Evolutionary conservation across 371 early-diverging fungal species (phyloP), one percentile per base, ranked within the genome.

Genomic region (Actinomortierella wolfii): DNA sequence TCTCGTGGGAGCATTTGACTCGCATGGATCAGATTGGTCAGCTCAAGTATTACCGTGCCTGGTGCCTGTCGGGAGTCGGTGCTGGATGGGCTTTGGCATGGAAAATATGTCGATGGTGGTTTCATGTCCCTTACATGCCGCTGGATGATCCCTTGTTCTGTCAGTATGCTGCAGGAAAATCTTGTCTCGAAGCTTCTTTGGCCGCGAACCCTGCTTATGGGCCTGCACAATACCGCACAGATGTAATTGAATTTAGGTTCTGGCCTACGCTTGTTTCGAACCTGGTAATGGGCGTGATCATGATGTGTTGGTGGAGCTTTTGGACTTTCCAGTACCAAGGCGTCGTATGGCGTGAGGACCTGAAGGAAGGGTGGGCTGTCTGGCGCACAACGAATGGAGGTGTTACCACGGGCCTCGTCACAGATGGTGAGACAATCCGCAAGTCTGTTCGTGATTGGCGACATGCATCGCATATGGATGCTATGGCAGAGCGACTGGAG

Each of bases 271-370:
- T 71, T 23, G 41, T 71, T 4, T 78, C 83, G 46, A 86, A 85
- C 62, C 57, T 83, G 21, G 56, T 79, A 7, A 84, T 83, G 61
- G 87, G 87, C 9, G 42, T 80, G 13, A 70, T 81, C 50, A 78
- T 87, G 82, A 78, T 84, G 51, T 75, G 79, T 51, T 85, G 82
- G 64, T 87, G 86, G 86, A 84, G 86, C 21, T 87, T 87, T 54
- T 87, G 88, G 88, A 86, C 86, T 0, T 87, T 86, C 46, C 86
- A 86, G 56, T 85, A 84, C 66, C 81, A 84, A 34, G 88, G 86
- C 3, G 82, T 86, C 13, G 70, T 86, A 43, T 85, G 86, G 87
- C 80, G 79, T 57, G 79, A 80, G 68, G 87, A 87, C 47, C 54
- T 82, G 54, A 76, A 83, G 48, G 84, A 86, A 61, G 87, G 87